phyloP scores from a whole-genome alignment of 2,329 filamentous ascomycete species.

The Albophoma yamanashiensis region DNA sequence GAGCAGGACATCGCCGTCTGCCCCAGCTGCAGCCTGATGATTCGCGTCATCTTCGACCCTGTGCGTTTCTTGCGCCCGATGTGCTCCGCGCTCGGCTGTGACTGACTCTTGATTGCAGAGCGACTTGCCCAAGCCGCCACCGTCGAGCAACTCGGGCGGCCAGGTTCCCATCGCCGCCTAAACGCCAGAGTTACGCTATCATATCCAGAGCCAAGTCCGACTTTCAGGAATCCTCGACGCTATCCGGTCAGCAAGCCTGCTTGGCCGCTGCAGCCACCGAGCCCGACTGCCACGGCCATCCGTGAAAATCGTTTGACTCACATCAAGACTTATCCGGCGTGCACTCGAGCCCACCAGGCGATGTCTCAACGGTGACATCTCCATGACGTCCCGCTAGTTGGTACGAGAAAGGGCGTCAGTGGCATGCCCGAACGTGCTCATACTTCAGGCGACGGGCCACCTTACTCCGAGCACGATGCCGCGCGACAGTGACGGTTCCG shows the following conservation, averaged over 20 bases:
- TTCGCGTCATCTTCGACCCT: slow-evolving; percentile 82
- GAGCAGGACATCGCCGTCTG: slow-evolving; percentile 94
- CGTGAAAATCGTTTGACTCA: background rate
- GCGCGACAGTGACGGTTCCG: background rate
- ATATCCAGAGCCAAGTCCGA: background rate
- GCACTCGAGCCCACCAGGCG: background rate
- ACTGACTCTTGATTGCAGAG: slow-evolving; percentile 22
- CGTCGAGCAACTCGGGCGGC: slow-evolving; percentile 17
- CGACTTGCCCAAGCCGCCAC: slow-evolving; percentile 30
- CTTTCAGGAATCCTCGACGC: background rate
- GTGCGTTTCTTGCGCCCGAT: slow-evolving; percentile 35
- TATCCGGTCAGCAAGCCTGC: background rate
- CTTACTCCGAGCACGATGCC: background rate
- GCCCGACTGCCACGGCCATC: background rate
- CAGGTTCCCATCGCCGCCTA: slow-evolving; percentile 31
- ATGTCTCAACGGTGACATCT: background rate
- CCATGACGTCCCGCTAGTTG: background rate
- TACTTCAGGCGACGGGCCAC: background rate
- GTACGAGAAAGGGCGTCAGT: background rate
- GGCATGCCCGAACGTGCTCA: background rate
- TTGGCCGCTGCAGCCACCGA: background rate
- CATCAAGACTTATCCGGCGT: background rate
- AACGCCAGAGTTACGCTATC: slow-evolving; percentile 1
- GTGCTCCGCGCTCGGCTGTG: background rate
- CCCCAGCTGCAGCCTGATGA: slow-evolving; percentile 95